A percentile compares a stretch with the other conserved stretches of the same genome.
Conservation (phyloP, 805 yeast species). For the Schizosaccharomyces cryophilus region DNA sequence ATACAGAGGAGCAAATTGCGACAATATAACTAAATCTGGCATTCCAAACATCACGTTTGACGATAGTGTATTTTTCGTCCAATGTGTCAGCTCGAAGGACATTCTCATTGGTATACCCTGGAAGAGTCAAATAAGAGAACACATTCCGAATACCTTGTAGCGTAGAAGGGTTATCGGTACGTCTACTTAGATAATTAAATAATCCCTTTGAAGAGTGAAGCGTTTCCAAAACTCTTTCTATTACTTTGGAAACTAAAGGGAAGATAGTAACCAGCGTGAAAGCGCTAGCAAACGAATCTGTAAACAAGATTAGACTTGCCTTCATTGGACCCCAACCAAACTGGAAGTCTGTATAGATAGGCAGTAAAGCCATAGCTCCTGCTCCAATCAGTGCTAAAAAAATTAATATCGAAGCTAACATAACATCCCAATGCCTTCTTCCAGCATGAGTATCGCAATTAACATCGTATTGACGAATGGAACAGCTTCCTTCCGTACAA, state of each 20-base stretch:
- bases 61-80: background rate
- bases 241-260: background rate
- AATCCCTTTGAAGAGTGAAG: background rate
- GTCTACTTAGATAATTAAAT: background rate
- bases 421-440: background rate
- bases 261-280: background rate
- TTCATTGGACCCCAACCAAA: background rate
- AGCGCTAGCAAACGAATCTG: background rate
- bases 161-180: background rate
- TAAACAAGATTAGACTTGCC: background rate
- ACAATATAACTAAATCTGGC: background rate
- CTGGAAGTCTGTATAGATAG: background rate
- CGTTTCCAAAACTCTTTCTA: background rate
- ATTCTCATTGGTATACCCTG: background rate
- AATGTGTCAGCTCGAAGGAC: background rate
- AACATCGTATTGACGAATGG: background rate
- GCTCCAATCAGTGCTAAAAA: background rate
- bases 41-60: slow-evolving; percentile 1
- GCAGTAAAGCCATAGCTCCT: background rate
- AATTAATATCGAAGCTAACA: background rate
- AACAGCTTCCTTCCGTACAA: background rate
- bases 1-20: background rate
- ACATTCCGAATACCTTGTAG: background rate
- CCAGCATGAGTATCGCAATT: background rate
- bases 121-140: background rate